Percentiles rank a stretch among this genome's conserved stretches.
Conservation (phyloP, 2,329 filamentous ascomycete species). For the Penicillium occitanis region DNA sequence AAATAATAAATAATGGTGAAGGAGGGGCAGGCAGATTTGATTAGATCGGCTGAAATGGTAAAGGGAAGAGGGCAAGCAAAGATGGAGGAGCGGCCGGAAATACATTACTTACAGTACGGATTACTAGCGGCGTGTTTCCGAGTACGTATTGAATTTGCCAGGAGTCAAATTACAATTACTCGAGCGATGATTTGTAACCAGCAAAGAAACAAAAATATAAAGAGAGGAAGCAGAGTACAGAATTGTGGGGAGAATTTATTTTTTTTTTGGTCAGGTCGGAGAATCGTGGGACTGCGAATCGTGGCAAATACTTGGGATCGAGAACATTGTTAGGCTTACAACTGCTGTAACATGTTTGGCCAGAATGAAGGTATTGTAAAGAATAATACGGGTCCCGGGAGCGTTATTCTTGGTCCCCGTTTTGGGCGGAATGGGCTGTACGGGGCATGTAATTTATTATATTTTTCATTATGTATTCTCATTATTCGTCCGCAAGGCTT, state of each 20-base stretch:
- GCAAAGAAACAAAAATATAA: background rate
- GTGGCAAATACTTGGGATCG: constrained; percentile 11
- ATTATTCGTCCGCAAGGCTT: constrained; percentile 1
- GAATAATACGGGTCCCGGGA: background rate
- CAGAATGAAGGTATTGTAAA: background rate
- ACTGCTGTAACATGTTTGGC: constrained; percentile 15
- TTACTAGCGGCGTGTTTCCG: constrained; percentile 3
- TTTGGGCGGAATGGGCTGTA: constrained; percentile 7
- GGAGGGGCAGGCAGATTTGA: constrained; percentile 15
- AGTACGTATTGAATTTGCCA: background rate
- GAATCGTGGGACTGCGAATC: background rate
- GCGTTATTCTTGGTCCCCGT: constrained; percentile 1
- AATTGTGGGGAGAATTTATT: constrained; percentile 1
- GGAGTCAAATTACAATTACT: background rate
- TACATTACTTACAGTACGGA: constrained; percentile 8
- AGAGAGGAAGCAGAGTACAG: background rate
- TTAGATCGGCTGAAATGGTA: constrained; percentile 13
- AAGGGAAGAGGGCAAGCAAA: background rate
- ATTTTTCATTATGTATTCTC: constrained; percentile 13
- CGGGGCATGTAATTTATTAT: background rate
- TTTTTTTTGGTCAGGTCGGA: background rate
- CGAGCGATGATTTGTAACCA: background rate
- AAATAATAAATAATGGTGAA: constrained; percentile 18
- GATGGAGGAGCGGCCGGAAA: constrained; percentile 5
- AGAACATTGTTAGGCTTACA: constrained; percentile 8